These are phyloP conservation scores for Phytopythium delawarense DNA, from an alignment of 352 stramenopile species.

Conservation along the genomic window DNA sequence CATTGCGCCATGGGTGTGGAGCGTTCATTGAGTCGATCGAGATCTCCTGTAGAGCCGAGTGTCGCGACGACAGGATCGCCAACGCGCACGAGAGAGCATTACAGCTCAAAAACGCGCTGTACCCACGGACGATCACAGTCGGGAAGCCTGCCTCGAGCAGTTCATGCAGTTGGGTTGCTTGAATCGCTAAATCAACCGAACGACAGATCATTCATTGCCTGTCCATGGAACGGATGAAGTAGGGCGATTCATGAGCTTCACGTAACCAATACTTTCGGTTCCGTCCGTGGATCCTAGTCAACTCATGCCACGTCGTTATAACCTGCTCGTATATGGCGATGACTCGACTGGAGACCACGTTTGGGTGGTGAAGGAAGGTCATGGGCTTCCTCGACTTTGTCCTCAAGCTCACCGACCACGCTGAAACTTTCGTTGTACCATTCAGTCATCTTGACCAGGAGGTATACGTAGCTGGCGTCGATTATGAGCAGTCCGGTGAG, in stretches of 20 bases:
- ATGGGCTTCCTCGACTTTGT: background rate
- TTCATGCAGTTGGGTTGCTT: slow-evolving; percentile 13
- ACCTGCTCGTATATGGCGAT: background rate
- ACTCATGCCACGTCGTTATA: background rate
- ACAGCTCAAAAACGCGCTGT: slow-evolving; percentile 12
- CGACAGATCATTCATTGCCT: slow-evolving; percentile 11
- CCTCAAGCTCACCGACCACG: background rate
- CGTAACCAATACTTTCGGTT: slow-evolving; percentile 6
- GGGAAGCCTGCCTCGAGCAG: slow-evolving; percentile 17
- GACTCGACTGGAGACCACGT: background rate
- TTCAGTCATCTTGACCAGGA: slow-evolving; percentile 25
- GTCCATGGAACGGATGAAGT: too few species aligned
- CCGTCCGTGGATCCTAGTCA: slow-evolving; percentile 8
- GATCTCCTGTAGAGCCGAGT: background rate
- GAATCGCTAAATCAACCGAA: slow-evolving; percentile 15
- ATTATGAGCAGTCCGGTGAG: slow-evolving; percentile 18
- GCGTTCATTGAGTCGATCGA: too few species aligned
- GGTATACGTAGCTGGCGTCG: slow-evolving; percentile 19
- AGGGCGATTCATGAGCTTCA: too few species aligned
- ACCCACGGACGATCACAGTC: slow-evolving; percentile 11
- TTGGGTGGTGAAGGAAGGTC: background rate
- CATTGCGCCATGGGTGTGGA: too few species aligned
- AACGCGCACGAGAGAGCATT: background rate
- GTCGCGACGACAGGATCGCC: background rate
- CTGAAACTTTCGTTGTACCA: background rate